phyloP scores from a whole-genome alignment of 208 protist genomes.

The Balamuthia mandrillaris region DNA sequence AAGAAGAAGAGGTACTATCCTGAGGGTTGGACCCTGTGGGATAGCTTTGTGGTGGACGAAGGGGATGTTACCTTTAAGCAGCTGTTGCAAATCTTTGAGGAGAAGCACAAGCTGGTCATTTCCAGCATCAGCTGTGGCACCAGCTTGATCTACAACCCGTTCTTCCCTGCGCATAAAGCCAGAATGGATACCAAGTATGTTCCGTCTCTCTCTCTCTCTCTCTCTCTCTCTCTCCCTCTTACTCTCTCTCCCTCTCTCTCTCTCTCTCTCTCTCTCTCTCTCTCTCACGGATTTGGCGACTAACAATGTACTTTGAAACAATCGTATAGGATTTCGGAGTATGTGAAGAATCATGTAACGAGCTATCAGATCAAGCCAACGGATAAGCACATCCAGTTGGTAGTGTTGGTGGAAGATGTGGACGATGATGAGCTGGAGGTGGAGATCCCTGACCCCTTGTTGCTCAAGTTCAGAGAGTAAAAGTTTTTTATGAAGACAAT shows the following conservation, averaged over 20 bases:
- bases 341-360: neutral
- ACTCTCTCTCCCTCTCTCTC: no score
- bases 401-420: slow-evolving; percentile 34
- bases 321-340: slow-evolving; percentile 35
- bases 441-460: slow-evolving; percentile 29
- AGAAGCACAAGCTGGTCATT: slow-evolving; percentile 54
- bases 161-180: slow-evolving; percentile 44
- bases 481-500: no score
- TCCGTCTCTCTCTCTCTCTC: no score
- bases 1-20: slow-evolving; percentile 43
- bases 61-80: slow-evolving; percentile 90
- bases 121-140: slow-evolving; percentile 71
- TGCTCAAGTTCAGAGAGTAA: slow-evolving; percentile 31
- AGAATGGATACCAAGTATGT: slow-evolving; percentile 1
- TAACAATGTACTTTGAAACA: no score
- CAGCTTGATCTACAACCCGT: slow-evolving; percentile 64
- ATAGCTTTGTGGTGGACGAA: slow-evolving; percentile 90
- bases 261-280: no score
- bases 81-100: slow-evolving; percentile 80
- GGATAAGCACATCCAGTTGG: neutral
- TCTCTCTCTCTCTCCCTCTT: no score
- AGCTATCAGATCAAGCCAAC: slow-evolving; percentile 12
- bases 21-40: slow-evolving; percentile 89
- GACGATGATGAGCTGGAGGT: slow-evolving; percentile 25
- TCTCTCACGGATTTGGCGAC: no score